Base-by-base conservation (phyloP, 495 filamentous ascomycete genomes). In the Physcia stellaris region DNA sequence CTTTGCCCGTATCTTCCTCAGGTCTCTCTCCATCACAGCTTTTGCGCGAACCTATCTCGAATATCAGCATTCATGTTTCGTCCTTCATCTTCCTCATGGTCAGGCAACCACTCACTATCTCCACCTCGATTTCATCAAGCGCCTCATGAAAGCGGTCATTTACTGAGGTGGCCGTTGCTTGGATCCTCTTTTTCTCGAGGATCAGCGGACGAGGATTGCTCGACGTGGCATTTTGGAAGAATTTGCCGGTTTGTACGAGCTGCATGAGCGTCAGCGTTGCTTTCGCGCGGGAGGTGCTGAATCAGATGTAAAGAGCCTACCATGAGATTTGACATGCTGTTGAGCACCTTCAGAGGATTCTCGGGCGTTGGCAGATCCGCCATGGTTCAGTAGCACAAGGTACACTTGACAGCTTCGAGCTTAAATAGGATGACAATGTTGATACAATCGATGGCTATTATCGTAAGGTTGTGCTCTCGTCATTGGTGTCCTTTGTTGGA, bases 221-320 rank as follows among this genome's bases (percentile, higher is more conserved):
- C 22, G 35, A 36, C 6, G 40, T 37, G 4, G 33, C 35, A 23
- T 46, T 43, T 37, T 57, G 56, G 34, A 70, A 66, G 40, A 70
- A 56, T 16, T 66, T 61, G 16, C 59, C 66, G 2, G 63, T 68
- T 29, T 70, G 64, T 34, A 67, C 50, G 21, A 71, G 57, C 68
- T 71, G 43, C 15, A 85, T 83, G 80, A 70, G 78, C 58, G 80
- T 83, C 48, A 74, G 67, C 62, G 66, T 64, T 45, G 60, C 71
- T 30, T 58, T 68, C 46, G 47, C 72, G n/a, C n/a, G n/a, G n/a
- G n/a, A n/a, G n/a, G n/a, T n/a, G n/a, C n/a, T n/a, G n/a, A n/a
- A n/a, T n/a, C n/a, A n/a, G n/a, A n/a, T n/a, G n/a, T n/a, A n/a
- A n/a, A n/a, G n/a, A n/a, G 16, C 45, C 30, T 58, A 68, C 66